Evolutionary conservation across 1,284 basidiomycete species (phyloP).

Genomic region (Cutaneotrichosporon daszewskae): DNA sequence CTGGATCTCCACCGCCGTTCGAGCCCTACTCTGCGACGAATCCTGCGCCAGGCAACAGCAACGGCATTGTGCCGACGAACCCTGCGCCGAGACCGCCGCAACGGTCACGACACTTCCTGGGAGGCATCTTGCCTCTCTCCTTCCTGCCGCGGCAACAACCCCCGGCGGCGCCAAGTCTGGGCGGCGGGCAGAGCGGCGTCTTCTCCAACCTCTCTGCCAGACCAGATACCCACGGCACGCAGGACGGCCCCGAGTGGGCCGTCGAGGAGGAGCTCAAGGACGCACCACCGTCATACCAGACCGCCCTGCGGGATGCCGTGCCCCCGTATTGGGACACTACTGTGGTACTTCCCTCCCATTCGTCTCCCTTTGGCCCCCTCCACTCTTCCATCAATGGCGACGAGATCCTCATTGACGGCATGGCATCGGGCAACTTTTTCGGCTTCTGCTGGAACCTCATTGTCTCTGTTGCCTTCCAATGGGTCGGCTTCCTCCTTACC

Average conservation of each 20-base stretch:
- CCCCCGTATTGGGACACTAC: slow-evolving; percentile 98
- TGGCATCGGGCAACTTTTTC: slow-evolving; percentile 54
- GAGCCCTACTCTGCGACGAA: slow-evolving; percentile 56
- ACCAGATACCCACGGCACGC: slow-evolving; percentile 58
- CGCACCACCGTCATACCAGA: slow-evolving; percentile 81
- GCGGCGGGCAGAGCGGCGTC: slow-evolving; percentile 84
- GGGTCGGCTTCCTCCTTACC: slow-evolving; percentile 89
- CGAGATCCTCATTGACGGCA: slow-evolving; percentile 55
- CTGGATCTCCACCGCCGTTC: slow-evolving; percentile 72
- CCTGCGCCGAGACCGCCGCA: too few relatives aligned
- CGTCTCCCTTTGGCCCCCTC: slow-evolving; percentile 49
- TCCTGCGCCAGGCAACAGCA: slow-evolving; percentile 69
- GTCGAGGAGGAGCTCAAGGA: slow-evolving; percentile 78
- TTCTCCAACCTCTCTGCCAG: slow-evolving; percentile 94
- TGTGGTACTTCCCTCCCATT: slow-evolving; percentile 60
- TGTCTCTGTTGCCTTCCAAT: slow-evolving; percentile 93
- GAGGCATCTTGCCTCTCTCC: slow-evolving; percentile 66
- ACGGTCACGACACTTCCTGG: slow-evolving; percentile 63
- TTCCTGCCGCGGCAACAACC: slow-evolving; percentile 55
- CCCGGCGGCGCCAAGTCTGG: slow-evolving; percentile 40
- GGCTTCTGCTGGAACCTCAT: slow-evolving; percentile 55
- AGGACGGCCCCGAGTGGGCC: slow-evolving; percentile 58
- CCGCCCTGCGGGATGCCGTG: slow-evolving; percentile 83
- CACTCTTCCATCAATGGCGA: slow-evolving; percentile 49
- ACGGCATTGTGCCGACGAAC: slow-evolving; percentile 63